These are phyloP conservation scores for Akanthomyces dipterigenus DNA, from an alignment of 2,329 filamentous ascomycete genomes.

Conservation along the genomic window DNA sequence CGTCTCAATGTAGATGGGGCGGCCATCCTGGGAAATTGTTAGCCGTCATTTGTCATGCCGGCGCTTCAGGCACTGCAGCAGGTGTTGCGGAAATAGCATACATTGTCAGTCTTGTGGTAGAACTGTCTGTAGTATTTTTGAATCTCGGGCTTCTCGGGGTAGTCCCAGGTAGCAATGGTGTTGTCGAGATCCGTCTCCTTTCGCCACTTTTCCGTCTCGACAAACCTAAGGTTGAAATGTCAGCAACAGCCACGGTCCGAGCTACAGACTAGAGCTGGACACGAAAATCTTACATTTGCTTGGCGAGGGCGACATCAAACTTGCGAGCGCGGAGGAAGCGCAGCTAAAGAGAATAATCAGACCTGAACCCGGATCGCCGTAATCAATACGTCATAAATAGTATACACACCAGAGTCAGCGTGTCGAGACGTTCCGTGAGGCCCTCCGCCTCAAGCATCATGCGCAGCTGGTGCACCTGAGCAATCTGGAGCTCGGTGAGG, in stretches of 20 bases:
- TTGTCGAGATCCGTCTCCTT: constrained; percentile 79
- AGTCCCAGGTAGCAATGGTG: constrained; percentile 73
- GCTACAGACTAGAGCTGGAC: background rate
- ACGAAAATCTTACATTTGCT: constrained; percentile 67
- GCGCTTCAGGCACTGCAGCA: background rate
- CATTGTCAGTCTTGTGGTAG: constrained; percentile 95
- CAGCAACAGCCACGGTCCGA: constrained; percentile 15
- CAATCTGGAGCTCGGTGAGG: constrained; percentile 80
- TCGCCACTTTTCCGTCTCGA: constrained; percentile 87
- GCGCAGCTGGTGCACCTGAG: constrained; percentile 79
- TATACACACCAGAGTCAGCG: constrained; percentile 70
- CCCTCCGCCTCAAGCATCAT: constrained; percentile 77
- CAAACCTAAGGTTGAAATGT: constrained; percentile 57
- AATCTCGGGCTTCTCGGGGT: constrained; percentile 75
- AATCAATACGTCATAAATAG: background rate
- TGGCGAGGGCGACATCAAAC: constrained; percentile 78
- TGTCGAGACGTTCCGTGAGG: constrained; percentile 80
- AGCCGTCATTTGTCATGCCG: background rate
- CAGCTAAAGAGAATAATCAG: constrained; percentile 43
- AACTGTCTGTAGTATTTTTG: constrained; percentile 95
- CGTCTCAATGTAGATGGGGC: constrained; percentile 95
- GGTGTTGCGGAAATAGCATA: constrained; percentile 25
- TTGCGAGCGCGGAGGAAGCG: constrained; percentile 91
- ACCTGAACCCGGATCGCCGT: background rate
- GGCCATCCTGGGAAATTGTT: constrained; percentile 63